phyloP scores from a whole-genome alignment of 2,329 filamentous ascomycete species.

The Sphaceloma murrayae region DNA sequence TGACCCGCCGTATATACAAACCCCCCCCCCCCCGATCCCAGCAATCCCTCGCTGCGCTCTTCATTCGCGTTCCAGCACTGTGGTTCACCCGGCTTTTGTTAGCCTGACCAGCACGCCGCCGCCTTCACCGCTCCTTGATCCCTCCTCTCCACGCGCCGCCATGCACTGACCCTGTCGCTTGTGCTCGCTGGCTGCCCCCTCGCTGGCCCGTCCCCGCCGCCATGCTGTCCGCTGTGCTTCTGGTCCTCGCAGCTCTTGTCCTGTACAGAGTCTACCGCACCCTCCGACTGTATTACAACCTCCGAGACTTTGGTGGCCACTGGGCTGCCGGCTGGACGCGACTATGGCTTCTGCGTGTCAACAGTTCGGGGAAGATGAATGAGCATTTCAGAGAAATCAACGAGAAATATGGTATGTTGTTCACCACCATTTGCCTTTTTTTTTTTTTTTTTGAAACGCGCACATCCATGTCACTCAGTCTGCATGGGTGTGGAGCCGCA shows the following conservation, averaged over 20 bases:
- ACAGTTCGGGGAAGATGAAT: constrained; percentile 32
- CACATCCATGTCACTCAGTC: constrained; percentile 1
- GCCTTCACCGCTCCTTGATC: background rate
- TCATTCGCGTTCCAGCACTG: constrained; percentile 14
- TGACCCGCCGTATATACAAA: constrained; percentile 12
- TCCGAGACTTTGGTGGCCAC: constrained; percentile 32
- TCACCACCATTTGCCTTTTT: too few species aligned
- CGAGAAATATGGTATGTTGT: constrained; percentile 31
- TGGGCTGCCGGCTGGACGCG: constrained; percentile 32
- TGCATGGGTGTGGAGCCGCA: too few species aligned
- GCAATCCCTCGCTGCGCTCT: background rate
- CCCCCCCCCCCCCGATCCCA: constrained; percentile 13
- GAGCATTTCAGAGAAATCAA: constrained; percentile 30
- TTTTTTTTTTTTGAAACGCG: background rate
- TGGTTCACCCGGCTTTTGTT: constrained; percentile 14
- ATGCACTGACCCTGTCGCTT: constrained; percentile 10
- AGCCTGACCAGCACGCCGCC: constrained; percentile 9
- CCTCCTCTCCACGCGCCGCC: background rate
- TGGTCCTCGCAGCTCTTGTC: constrained; percentile 20
- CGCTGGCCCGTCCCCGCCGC: background rate
- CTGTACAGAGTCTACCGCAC: constrained; percentile 22
- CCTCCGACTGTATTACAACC: constrained; percentile 26
- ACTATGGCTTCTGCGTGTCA: constrained; percentile 31
- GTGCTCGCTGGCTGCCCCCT: constrained; percentile 3
- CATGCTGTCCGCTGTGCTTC: constrained; percentile 8